Evolutionary conservation across 2,329 filamentous ascomycete species (phyloP).

Genomic region (Monilinia fructigena): DNA sequence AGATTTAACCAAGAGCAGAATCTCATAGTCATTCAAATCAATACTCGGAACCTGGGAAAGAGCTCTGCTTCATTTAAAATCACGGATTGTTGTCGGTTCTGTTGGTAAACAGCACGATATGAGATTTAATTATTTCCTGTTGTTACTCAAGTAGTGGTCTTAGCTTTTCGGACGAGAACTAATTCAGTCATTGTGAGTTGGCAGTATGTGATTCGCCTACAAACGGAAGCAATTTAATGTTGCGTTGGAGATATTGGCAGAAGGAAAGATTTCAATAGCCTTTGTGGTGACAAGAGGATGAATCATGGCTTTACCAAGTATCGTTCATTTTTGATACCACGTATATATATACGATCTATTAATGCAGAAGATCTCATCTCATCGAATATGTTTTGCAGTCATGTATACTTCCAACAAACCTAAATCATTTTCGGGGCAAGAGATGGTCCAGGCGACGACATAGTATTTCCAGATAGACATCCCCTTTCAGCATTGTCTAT

Average conservation of each 20-base stretch:
- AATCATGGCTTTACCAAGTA: background rate
- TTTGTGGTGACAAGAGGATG: background rate
- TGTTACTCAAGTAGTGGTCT: background rate
- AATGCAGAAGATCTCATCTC: background rate
- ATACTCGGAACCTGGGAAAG: background rate
- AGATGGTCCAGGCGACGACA: background rate
- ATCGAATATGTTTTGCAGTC: background rate
- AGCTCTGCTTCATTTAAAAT: no score
- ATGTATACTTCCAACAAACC: background rate
- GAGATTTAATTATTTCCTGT: background rate
- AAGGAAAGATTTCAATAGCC: background rate
- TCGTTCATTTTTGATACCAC: background rate
- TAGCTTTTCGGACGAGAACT: background rate
- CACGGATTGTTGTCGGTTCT: no score
- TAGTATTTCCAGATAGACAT: background rate
- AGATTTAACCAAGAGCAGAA: no score
- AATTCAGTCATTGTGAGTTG: background rate
- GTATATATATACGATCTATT: background rate
- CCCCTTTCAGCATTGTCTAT: slow-evolving; percentile 8
- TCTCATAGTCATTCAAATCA: background rate
- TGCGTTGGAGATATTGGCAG: background rate
- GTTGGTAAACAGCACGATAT: background rate
- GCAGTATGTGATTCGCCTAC: background rate
- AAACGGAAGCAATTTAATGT: background rate
- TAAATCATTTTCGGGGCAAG: background rate